phyloP scores from a whole-genome alignment of 2,329 filamentous ascomycete genomes.

The Paracorniculantispora psalliotae region DNA sequence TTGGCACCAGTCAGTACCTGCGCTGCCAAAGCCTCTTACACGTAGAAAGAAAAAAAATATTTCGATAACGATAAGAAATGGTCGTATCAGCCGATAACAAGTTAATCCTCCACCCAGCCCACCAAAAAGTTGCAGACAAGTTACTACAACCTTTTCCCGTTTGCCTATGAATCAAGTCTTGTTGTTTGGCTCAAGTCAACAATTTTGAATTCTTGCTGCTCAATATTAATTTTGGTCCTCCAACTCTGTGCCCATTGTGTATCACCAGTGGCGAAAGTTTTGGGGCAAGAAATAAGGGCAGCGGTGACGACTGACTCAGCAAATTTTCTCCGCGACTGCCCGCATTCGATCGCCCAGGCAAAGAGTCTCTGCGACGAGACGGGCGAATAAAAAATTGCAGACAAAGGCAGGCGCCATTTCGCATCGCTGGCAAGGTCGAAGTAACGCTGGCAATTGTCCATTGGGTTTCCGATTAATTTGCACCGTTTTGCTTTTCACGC shows the following conservation, averaged over 20 bases:
- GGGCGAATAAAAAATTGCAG: background rate
- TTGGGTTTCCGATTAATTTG: background rate
- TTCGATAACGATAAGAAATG: constrained; percentile 11
- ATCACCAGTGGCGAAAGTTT: constrained; percentile 31
- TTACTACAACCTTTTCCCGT: background rate
- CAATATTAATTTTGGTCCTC: constrained; percentile 19
- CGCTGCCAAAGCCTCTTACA: too few relatives aligned
- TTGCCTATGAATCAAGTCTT: background rate
- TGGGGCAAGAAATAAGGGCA: constrained; percentile 39
- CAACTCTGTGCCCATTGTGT: constrained; percentile 32
- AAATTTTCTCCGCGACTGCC: constrained; percentile 37
- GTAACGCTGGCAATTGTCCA: too few relatives aligned
- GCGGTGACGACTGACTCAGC: constrained; percentile 33
- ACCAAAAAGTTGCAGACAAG: constrained; percentile 5
- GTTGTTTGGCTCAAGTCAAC: background rate
- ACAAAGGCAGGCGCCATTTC: background rate
- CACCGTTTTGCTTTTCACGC: constrained; percentile 13
- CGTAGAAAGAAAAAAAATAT: constrained; percentile 2
- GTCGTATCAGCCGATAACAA: background rate
- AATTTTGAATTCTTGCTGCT: constrained; percentile 19
- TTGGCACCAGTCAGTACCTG: background rate
- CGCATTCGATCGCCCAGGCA: constrained; percentile 18
- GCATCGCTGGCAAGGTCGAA: background rate
- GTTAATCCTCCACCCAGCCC: constrained; percentile 9
- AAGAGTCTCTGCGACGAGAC: background rate